Base-by-base conservation (phyloP, 2,329 filamentous ascomycete genomes). In the Trichoderma brevicompactum region DNA sequence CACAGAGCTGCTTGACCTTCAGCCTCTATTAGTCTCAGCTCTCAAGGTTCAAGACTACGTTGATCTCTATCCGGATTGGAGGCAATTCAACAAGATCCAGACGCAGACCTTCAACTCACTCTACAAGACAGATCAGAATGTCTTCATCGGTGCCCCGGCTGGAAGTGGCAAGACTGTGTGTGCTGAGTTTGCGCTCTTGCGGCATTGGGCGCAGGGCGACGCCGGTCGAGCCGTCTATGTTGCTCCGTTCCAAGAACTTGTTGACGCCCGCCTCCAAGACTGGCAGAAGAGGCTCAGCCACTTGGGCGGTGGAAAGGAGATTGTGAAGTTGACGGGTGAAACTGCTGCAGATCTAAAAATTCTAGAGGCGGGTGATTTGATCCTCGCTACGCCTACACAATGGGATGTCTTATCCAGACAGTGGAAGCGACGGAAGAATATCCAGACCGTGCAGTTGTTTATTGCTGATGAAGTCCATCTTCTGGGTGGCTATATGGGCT, bases 131-230 rank as follows among this genome's bases (percentile, higher is more conserved):
- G 92, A 98, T 74, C 92, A 98, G 72, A 98, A 96, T 72, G 93
- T 97, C 23, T 92, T 99, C 68, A 81, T 99, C 68, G 94, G 92
- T 52, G 90, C 94, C n/a, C 90, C 95, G 1, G 94, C 94, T 8
- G 94, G 95, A 49, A 97, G 92, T 74, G 95, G 95, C 66, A 99
- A 99, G 84, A 98, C 95, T 1, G 89, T 97, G 2, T 98, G 95
- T 74, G 95, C 95, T 2, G 95, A 99, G 76, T 95, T 99, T 78
- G 91, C 95, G 7, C 82, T 99, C 56, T 81, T 99, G 32, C 89
- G 90, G 63, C 92, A 97, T 76, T 99, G 95, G 94, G 82, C 86
- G 64, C 75, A 79, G 60, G 69, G 71, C 6, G 75, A 76, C 15
- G 72, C 74, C 34, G 92, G 92, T 0, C 90, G 92, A 66, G 93